These are phyloP conservation scores for Chaetoceros tenuissimus DNA, from an alignment of 108 stramenopile genomes.

Conservation along the genomic window DNA sequence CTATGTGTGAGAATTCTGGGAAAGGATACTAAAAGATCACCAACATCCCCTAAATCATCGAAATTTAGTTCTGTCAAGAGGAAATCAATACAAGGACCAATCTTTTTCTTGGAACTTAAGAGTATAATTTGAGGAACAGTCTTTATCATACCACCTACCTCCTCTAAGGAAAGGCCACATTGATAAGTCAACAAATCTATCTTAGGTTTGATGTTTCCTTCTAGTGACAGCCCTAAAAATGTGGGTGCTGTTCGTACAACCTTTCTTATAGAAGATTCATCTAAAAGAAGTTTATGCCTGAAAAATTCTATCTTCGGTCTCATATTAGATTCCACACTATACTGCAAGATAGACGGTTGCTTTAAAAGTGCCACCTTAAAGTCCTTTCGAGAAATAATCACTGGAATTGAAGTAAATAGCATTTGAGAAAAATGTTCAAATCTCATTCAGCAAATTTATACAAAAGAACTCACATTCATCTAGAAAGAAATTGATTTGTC, in stretches of 20 bases:
- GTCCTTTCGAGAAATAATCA: slow-evolving; percentile 19
- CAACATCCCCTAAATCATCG: slow-evolving; percentile 11
- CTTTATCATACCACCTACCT: slow-evolving; percentile 27
- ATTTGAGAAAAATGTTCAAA: slow-evolving; percentile 1
- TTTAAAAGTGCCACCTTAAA: slow-evolving; percentile 19
- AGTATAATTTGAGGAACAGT: slow-evolving; percentile 28
- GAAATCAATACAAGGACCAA: slow-evolving; percentile 35
- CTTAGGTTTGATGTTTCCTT: slow-evolving; percentile 31
- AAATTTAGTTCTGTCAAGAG: slow-evolving; percentile 13
- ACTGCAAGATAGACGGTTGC: slow-evolving; percentile 40
- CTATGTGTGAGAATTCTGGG: slow-evolving; percentile 37
- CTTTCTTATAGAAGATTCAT: slow-evolving; percentile 9
- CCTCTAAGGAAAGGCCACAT: slow-evolving; percentile 20
- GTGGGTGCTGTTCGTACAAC: slow-evolving; percentile 28
- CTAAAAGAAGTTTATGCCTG: slow-evolving; percentile 19
- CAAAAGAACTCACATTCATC: slow-evolving; percentile 26
- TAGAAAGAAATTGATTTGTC: slow-evolving; percentile 26
- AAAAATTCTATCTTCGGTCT: slow-evolving; percentile 40
- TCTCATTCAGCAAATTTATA: background rate
- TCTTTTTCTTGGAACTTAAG: slow-evolving; percentile 27
- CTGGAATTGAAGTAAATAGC: slow-evolving; percentile 8
- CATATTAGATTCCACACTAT: slow-evolving; percentile 26
- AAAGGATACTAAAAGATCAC: slow-evolving; percentile 20
- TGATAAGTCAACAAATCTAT: slow-evolving; percentile 17
- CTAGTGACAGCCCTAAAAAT: slow-evolving; percentile 30